Evolutionary conservation across 345 rosid species (phyloP).

Genomic region (Hibiscus mutabilis): DNA sequence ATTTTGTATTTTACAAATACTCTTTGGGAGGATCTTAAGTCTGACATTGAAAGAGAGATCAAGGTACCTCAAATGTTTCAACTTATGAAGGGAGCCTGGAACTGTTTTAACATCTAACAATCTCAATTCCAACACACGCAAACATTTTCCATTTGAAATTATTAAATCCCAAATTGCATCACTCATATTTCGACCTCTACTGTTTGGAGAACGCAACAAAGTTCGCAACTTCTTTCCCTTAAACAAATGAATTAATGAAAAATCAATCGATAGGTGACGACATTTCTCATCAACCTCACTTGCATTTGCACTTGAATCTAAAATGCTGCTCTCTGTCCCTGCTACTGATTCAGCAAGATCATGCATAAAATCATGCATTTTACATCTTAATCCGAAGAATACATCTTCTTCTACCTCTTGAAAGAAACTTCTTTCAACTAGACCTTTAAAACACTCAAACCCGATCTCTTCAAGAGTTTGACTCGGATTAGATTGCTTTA

Average conservation of each 20-base stretch:
- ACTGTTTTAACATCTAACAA: background rate
- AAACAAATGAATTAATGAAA: background rate
- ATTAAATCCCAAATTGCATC: fast-evolving
- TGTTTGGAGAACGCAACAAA: background rate
- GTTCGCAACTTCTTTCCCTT: background rate
- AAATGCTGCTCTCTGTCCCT: background rate
- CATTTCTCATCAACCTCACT: background rate
- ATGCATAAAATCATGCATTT: background rate
- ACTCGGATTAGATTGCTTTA: background rate
- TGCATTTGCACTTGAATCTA: background rate
- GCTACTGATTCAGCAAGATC: background rate
- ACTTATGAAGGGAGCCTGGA: background rate
- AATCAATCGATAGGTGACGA: background rate
- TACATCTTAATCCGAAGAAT: no score
- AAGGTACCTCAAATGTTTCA: background rate
- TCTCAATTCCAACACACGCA: background rate
- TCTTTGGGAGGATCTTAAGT: background rate
- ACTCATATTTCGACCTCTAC: background rate
- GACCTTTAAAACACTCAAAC: background rate
- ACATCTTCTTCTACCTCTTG: background rate
- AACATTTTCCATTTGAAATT: background rate
- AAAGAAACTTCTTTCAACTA: background rate
- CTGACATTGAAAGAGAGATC: background rate
- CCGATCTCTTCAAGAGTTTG: background rate
- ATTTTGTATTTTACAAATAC: background rate